These are phyloP conservation scores for Dipodascopsis uninucleata DNA, from an alignment of 805 yeast species.

Conservation along the genomic window DNA sequence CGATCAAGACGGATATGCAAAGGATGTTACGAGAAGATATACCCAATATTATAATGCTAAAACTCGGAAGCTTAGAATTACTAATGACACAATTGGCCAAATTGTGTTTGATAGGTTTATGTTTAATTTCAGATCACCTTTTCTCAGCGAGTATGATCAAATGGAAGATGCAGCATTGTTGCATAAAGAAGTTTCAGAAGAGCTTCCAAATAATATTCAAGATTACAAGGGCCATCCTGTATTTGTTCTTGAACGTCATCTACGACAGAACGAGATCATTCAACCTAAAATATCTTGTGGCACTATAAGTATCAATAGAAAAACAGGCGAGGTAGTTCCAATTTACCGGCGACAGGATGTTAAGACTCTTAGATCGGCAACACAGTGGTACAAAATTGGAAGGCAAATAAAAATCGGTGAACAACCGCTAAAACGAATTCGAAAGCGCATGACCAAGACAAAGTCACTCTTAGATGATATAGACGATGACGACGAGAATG, in stretches of 20 bases:
- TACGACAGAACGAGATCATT: constrained; percentile 68
- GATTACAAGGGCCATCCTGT: constrained; percentile 86
- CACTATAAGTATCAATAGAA: constrained; percentile 44
- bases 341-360: constrained; percentile 67
- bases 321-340: constrained; percentile 45
- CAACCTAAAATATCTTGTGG: constrained; percentile 73
- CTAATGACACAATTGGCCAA: constrained; percentile 52
- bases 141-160: constrained; percentile 40
- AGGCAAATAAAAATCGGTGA: constrained; percentile 68
- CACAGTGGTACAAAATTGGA: constrained; percentile 84
- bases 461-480: constrained; percentile 27
- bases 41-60: constrained; percentile 67
- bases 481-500: constrained; percentile 37
- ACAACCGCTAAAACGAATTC: constrained; percentile 54
- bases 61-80: constrained; percentile 67
- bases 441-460: constrained; percentile 32
- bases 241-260: constrained; percentile 73
- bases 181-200: constrained; percentile 66
- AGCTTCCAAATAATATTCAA: constrained; percentile 77
- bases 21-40: constrained; percentile 85
- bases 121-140: constrained; percentile 31
- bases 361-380: constrained; percentile 60
- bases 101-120: constrained; percentile 59
- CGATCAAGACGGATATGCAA: constrained; percentile 58
- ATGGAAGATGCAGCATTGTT: constrained; percentile 60